Evolutionary conservation across 495 filamentous ascomycete species (phyloP), one percentile per base, ranked within the genome.

Genomic region (Rhypophila decipiens): DNA sequence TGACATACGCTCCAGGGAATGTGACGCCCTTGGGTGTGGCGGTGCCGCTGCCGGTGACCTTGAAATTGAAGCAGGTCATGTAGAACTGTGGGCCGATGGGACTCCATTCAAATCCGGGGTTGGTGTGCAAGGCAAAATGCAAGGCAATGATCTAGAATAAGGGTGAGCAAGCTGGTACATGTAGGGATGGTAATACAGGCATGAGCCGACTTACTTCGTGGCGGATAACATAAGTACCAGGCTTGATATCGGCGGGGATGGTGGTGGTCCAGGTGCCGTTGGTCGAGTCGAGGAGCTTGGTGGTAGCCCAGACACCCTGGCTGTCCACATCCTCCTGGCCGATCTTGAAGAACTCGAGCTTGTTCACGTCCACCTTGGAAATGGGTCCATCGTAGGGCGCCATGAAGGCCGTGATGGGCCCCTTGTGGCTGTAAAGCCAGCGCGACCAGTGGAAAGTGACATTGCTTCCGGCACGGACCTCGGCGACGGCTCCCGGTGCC

Each of bases 341-440:
- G 49, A 86, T 78, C 72, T 86, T 86, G 70, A 86, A 79, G 61
- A 78, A 86, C 56, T 82, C 59, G 17, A 86, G 72, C 5, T 59
- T 59, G 7, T 72, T 77, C 65, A 82, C 78, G 60, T 85, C 74
- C 2, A 78, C 81, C 5, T 66, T 67, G 13, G 73, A 60, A 64
- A 58, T 23, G 13, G 44, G 29, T 0, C 56, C 56, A 3, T 36
- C 38, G 42, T 58, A 57, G 2, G 53, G 53, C 2, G 56, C 53
- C 53, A 56, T 57, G 49, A 45, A 57, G 17, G 60, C 66, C 43
- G 81, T 77, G 53, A 78, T 77, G n/a, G 80, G 79, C 15, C 82
- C 82, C 52, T 82, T 74, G 64, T 85, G 82, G 55, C 63, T 70
- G 18, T 69, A 64, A 4, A 80, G 80, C 81, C 81, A 86, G 4